Evolutionary conservation across 1,284 basidiomycete species (phyloP), one percentile per base, ranked within the genome.

Genomic region (Ceratorhiza oryzae-sativae): DNA sequence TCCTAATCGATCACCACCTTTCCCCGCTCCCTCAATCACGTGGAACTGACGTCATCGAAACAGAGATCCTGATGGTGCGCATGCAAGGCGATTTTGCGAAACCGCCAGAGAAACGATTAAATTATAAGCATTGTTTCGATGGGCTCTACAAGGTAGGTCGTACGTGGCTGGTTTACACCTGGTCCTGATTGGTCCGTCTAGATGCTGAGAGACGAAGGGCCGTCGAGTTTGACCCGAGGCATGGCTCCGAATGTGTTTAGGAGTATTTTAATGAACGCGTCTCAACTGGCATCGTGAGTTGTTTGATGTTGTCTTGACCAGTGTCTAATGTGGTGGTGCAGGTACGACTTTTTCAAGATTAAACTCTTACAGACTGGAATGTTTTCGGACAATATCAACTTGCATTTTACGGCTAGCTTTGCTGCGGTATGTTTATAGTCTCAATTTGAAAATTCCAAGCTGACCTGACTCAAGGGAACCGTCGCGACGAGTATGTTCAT

Each of bases 261-360:
- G 79, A 90, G 93, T 0, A 79, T 96, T 2, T 80, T 97, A 74
- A 96, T 96, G 94, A 96, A 95, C 80, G 92, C 93, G 49, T 92
- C 90, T 79, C 94, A 97, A 80, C 87, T 96, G 18, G 94, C 92
- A 1, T 93, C 91, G 88, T 92, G 77, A 77, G 89, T 85, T 4
- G 42, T 25, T 27, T 27, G 18, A 41, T 59, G 49, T n/a, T 1
- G 23, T 18, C 0, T 13, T 8, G 10, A 34, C 0, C 20, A 20
- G 41, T 13, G 4, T 13, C 42, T 27, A 46, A 32, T 65, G 13
- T 18, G 36, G 41, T 53, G 42, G 1, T 20, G 1, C 75, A 95
- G 92, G 25, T 96, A 96, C 79, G 94, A 96, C 80, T 92, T 91
- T 78, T 95, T 95, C 87, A 96, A 97, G 81, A 83, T 87, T 2